These are phyloP conservation scores for Sarocladiaceae sp. DNA, from an alignment of 2,329 filamentous ascomycete species.

Conservation along the genomic window DNA sequence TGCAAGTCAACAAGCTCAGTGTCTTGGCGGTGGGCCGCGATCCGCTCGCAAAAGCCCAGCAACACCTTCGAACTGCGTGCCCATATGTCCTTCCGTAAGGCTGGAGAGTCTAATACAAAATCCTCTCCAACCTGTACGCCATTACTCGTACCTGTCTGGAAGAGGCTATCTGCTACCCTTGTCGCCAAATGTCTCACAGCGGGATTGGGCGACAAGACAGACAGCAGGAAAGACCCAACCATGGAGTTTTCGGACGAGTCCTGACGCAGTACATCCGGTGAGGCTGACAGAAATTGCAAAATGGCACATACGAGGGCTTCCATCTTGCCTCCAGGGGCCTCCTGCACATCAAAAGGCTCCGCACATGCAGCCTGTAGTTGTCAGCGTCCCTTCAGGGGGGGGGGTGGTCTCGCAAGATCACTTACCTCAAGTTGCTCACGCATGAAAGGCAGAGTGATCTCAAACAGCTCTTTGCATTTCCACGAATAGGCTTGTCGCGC, in stretches of 20 bases:
- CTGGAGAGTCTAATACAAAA: slow-evolving; percentile 17
- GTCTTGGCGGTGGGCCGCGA: slow-evolving; percentile 36
- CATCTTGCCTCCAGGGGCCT: slow-evolving; percentile 3
- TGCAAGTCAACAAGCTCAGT: slow-evolving; percentile 41
- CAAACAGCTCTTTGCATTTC: slow-evolving; percentile 49
- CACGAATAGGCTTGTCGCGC: slow-evolving; percentile 43
- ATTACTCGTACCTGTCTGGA: slow-evolving; percentile 19
- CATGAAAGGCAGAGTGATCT: slow-evolving; percentile 49
- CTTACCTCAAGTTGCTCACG: slow-evolving; percentile 50
- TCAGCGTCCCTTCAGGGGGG: neutral
- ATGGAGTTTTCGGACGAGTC: slow-evolving; percentile 18
- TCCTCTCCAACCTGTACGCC: neutral
- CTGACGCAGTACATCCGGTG: slow-evolving; percentile 29
- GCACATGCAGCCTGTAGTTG: neutral
- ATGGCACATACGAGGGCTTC: slow-evolving; percentile 31
- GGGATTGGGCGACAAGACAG: slow-evolving; percentile 45
- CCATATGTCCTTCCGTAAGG: slow-evolving; percentile 41
- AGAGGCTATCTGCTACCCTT: slow-evolving; percentile 41
- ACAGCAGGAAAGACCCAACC: slow-evolving; percentile 42
- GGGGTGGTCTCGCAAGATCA: slow-evolving; percentile 7
- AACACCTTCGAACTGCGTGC: slow-evolving; percentile 35
- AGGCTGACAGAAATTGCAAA: slow-evolving; percentile 50
- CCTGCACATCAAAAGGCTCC: slow-evolving; percentile 6
- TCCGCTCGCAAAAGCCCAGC: slow-evolving; percentile 42
- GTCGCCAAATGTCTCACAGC: slow-evolving; percentile 42